Evolutionary conservation across 2,329 filamentous ascomycete genomes (phyloP).

Genomic region (Lecanicillium sp.): DNA sequence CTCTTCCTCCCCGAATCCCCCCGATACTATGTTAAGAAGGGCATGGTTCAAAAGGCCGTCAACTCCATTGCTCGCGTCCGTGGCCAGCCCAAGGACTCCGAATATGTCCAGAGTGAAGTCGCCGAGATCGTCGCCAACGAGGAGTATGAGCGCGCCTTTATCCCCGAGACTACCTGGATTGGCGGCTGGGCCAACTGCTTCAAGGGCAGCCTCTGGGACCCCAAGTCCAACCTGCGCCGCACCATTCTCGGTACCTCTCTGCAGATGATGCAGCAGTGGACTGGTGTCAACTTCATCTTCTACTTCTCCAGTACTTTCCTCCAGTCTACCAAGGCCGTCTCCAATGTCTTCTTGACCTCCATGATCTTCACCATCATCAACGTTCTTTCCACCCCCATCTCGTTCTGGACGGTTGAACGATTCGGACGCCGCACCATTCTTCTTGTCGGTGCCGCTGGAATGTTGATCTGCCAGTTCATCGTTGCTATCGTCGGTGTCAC

Average conservation of each 20-base stretch:
- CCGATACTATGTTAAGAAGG: slow-evolving; percentile 77
- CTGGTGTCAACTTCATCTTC: slow-evolving; percentile 91
- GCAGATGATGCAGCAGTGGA: slow-evolving; percentile 78
- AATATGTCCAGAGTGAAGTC: slow-evolving; percentile 71
- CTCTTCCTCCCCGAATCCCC: slow-evolving; percentile 77
- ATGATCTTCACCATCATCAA: slow-evolving; percentile 86
- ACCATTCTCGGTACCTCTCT: slow-evolving; percentile 65
- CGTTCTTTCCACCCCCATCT: slow-evolving; percentile 75
- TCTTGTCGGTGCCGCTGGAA: slow-evolving; percentile 69
- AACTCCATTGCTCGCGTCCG: slow-evolving; percentile 58
- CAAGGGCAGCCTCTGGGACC: slow-evolving; percentile 52
- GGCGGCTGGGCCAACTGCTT: slow-evolving; percentile 63
- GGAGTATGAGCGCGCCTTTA: slow-evolving; percentile 69
- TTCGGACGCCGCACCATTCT: slow-evolving; percentile 76
- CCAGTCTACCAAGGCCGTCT: slow-evolving; percentile 65
- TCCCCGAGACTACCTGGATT: slow-evolving; percentile 58
- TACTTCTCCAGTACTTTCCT: slow-evolving; percentile 84
- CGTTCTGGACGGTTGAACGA: slow-evolving; percentile 79
- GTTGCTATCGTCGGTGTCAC: slow-evolving; percentile 69
- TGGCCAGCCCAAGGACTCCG: slow-evolving; percentile 63
- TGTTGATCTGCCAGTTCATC: slow-evolving; percentile 82
- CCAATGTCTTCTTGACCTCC: slow-evolving; percentile 73
- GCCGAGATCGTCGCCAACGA: slow-evolving; percentile 85
- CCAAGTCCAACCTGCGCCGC: slow-evolving; percentile 61
- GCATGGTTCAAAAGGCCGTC: slow-evolving; percentile 58